Evolutionary conservation across 257 asterid genomes (phyloP).

Genomic region (Solanum megistacrolobum): DNA sequence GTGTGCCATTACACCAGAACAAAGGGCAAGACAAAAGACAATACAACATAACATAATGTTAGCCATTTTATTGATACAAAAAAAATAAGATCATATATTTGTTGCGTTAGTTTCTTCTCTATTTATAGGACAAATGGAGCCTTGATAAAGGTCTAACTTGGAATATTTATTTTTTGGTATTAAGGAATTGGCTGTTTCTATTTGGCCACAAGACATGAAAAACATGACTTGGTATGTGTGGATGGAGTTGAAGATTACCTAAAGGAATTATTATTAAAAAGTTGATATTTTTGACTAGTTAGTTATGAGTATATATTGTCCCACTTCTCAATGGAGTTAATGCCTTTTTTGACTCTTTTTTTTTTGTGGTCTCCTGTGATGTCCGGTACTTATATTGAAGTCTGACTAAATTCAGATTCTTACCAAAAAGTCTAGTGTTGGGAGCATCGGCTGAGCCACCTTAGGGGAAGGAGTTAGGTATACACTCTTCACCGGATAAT

Average conservation of each 20-base stretch:
- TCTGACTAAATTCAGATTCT: not conserved
- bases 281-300: not conserved
- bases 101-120: not conserved
- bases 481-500: not conserved
- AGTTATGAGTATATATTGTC: not conserved
- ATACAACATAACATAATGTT: not conserved
- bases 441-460: not conserved
- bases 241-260: not conserved
- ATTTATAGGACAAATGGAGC: not conserved
- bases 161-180: not conserved
- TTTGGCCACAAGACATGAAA: not conserved
- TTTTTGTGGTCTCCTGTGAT: fast-evolving
- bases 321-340: not conserved
- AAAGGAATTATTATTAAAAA: not conserved
- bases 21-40: not conserved
- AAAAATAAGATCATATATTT: not conserved
- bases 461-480: not conserved
- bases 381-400: not conserved
- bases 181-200: not conserved
- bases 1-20: constrained; percentile 2
- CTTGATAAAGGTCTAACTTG: not conserved
- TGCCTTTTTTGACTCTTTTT: not conserved
- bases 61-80: not conserved
- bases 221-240: not conserved
- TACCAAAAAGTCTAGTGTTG: fast-evolving